Evolutionary conservation across 257 asterid species (phyloP).

Genomic region (Oldenlandia corymbosa): DNA sequence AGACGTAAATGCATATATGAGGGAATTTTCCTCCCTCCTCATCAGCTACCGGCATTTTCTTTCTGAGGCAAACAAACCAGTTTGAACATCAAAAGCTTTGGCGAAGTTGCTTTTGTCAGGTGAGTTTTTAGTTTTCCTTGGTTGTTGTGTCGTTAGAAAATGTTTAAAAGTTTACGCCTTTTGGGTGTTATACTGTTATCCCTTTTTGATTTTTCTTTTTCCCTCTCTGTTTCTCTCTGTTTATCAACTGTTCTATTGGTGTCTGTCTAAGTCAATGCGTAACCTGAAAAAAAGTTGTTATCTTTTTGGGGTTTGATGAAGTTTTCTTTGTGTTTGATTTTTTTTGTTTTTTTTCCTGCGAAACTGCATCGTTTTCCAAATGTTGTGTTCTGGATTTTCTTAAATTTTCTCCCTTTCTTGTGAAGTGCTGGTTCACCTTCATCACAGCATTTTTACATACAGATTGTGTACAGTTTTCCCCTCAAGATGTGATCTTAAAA

Average conservation of each 20-base stretch:
- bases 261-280: not conserved
- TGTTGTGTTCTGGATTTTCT: not conserved
- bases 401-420: too few species aligned
- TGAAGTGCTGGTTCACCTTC: not conserved
- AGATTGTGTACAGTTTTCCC: not conserved
- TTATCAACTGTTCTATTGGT: conserved; percentile 16
- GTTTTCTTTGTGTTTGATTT: not conserved
- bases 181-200: not conserved
- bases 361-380: not conserved
- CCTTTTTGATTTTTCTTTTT: not conserved
- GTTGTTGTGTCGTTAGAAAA: too few species aligned
- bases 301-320: not conserved
- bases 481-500: not conserved
- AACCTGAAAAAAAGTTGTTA: not conserved
- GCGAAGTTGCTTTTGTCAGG: too few species aligned
- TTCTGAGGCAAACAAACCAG: too few species aligned
- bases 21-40: too few species aligned
- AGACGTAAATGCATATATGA: too few species aligned
- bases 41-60: too few species aligned
- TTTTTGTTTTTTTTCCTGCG: not conserved
- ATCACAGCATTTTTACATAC: not conserved
- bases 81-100: too few species aligned
- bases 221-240: not conserved
- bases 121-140: too few species aligned
- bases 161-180: not conserved